Percentiles rank a stretch among this genome's conserved stretches.
Conservation (phyloP, 2,329 filamentous ascomycete species). For the Blastomyces parvus region DNA sequence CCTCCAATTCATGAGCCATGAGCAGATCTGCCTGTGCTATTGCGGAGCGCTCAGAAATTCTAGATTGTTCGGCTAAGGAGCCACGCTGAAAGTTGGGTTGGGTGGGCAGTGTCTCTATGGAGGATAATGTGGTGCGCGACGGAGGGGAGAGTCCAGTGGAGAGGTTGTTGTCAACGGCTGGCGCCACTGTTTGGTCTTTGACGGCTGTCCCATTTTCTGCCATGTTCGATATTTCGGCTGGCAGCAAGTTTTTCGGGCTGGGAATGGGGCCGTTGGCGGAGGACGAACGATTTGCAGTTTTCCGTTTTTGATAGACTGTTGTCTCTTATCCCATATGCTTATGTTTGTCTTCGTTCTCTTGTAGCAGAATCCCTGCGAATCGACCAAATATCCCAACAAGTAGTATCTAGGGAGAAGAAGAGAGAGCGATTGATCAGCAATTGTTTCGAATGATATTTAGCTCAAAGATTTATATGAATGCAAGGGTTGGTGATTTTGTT, state of each 20-base stretch:
- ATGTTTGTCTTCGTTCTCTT: neutral
- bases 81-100: neutral
- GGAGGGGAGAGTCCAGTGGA: neutral
- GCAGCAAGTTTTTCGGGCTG: neutral
- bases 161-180: conserved; percentile 1
- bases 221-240: neutral
- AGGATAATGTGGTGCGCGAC: neutral
- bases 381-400: neutral
- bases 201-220: neutral
- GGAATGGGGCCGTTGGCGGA: neutral
- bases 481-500: neutral
- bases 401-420: neutral
- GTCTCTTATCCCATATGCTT: neutral
- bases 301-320: neutral
- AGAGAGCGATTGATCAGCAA: neutral
- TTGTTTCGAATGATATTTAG: neutral
- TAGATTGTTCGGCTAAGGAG: conserved; percentile 11
- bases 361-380: neutral
- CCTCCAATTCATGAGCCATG: neutral
- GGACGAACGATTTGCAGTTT: neutral
- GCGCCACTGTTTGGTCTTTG: neutral
- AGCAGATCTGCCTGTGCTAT: conserved; percentile 11
- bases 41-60: conserved; percentile 10
- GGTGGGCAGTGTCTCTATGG: conserved; percentile 3
- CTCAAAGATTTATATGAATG: neutral